Base-by-base conservation (phyloP, 2,329 filamentous ascomycete genomes). In the Aspergillus sp. region DNA sequence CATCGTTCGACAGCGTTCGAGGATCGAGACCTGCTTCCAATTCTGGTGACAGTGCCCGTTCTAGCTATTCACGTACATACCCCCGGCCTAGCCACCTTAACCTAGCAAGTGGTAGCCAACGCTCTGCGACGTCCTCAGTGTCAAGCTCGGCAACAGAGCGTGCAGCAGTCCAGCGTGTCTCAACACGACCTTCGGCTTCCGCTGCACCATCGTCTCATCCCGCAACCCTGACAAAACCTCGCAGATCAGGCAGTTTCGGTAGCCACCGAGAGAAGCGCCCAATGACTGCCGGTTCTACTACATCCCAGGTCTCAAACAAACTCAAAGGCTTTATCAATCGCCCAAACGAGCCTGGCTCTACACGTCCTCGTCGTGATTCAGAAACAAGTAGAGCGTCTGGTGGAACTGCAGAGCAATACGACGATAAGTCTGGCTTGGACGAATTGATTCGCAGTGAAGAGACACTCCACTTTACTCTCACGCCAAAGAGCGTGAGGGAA, bases 381-480 rank as follows among this genome's bases (percentile, higher is more conserved):
- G 73, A 77, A 39, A 69, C 71, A 11, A 73, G 68, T 55, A 65
- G 68, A 45, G 66, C 59, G 45, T 71, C 69, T 41, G 64, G 61
- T 44, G 58, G 52, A 6, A 70, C 66, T 40, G 66, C 61, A 37
- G 70, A 71, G 21, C 71, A 70, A 17, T 68, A 67, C 6, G 84
- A 85, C 46, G 84, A 87, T 57, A 84, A 88, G 49, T 83, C 85
- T 9, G 85, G 89, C 65, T 88, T 95, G 67, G 90, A 95, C 68
- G 84, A 92, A 65, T 80, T 93, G 51, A 93, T 95, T 61, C 86
- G 90, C 56, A 92, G 90, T 71, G 88, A 91, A 65, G 86, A 92
- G 69, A 93, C 90, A 1, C 87, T 93, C 44, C 90, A 90, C 66
- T 93, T 89, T 71, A 93, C 90, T 2, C 79, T 93, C 27, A 95